Base-by-base conservation (phyloP, 225 moss, liverwort and hornwort species). In the Pleurozium schreberi region DNA sequence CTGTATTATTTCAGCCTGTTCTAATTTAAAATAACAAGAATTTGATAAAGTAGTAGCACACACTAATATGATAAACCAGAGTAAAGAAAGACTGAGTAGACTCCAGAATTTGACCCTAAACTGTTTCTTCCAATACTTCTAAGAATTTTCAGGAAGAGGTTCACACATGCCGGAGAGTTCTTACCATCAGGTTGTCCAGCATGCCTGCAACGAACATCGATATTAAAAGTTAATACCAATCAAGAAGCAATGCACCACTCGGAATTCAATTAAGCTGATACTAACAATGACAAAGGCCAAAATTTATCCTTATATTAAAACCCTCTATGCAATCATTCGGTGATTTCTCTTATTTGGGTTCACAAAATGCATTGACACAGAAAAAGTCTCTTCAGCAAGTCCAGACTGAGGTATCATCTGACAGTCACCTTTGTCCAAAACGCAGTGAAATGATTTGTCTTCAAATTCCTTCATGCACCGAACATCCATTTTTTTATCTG, bases 381-480 rank as follows among this genome's bases (percentile, higher is more conserved):
- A 91, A 78, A 69, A 34, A 52, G 17, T 74, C 74, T 58, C 27
- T 20, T 59, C 27, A 84, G 66, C 78, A 87, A 64, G 49, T 61
- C 58, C 70, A 28, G 36, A 71, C 50, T 86, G 49, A 53, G 70
- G 89, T 33, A 77, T 52, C 38, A 57, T n/a, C 42, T 75, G 28
- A 45, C 75, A 84, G 62, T 89, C 81, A 93, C 96, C 96, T 94
- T 96, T 93, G 85, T 97, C 95, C 85, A 97, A 79, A 75, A 96
- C 89, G 23, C 90, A 94, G 47, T 93, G 91, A 80, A 95, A 96
- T 11, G 90, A 93, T 53, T 86, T 84, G 73, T 95, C 95, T 61
- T 93, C 83, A 77, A 96, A 96, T 81, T 89, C 87, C 87, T 92
- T 96, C 96, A 97, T 96, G 66, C 92, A 88, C 36, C 97, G 94